A percentile compares a stretch with the other conserved stretches of the same genome.
phyloP scores from a whole-genome alignment of 345 rosid species.

The Excoecaria cochinchinensis region DNA sequence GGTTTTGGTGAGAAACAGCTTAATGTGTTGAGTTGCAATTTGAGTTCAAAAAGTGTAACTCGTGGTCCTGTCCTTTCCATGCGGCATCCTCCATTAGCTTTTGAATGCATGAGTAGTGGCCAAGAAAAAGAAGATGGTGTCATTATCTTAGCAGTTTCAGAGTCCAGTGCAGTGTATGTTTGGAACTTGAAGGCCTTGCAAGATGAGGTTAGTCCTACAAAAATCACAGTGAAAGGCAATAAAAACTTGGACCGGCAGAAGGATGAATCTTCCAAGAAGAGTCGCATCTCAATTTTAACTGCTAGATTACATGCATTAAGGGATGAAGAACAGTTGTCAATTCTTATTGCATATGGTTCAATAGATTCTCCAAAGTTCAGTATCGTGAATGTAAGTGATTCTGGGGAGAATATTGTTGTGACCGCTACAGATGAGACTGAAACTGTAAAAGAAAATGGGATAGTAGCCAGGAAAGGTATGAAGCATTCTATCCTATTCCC shows the following conservation, averaged over 20 bases:
- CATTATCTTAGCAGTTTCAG: slow-evolving; percentile 35
- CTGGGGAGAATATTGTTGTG: slow-evolving; percentile 34
- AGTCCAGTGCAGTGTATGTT: slow-evolving; percentile 34
- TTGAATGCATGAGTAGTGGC: slow-evolving; percentile 31
- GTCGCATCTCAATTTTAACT: slow-evolving; percentile 21
- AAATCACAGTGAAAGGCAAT: slow-evolving; percentile 32
- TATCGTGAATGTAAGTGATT: slow-evolving; percentile 28
- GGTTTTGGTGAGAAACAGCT: slow-evolving; percentile 36
- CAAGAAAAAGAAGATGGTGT: slow-evolving; percentile 16
- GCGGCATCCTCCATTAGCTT: slow-evolving; percentile 24
- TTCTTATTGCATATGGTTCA: slow-evolving; percentile 35
- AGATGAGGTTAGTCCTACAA: slow-evolving; percentile 31
- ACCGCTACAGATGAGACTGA: slow-evolving; percentile 22
- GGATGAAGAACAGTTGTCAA: slow-evolving; percentile 21
- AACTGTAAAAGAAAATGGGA: slow-evolving; percentile 19
- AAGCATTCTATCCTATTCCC: neutral
- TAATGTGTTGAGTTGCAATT: slow-evolving; percentile 42
- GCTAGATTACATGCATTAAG: slow-evolving; percentile 29
- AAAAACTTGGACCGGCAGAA: slow-evolving; percentile 23
- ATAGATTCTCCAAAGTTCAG: slow-evolving; percentile 35
- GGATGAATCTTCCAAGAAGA: slow-evolving; percentile 29
- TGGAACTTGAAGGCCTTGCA: slow-evolving; percentile 37
- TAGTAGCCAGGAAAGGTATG: slow-evolving; percentile 26
- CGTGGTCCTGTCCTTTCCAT: slow-evolving; percentile 38
- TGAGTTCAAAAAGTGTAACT: slow-evolving; percentile 22